Conservation (phyloP, 169 alveolate genomes). For the Plasmodium inui region DNA sequence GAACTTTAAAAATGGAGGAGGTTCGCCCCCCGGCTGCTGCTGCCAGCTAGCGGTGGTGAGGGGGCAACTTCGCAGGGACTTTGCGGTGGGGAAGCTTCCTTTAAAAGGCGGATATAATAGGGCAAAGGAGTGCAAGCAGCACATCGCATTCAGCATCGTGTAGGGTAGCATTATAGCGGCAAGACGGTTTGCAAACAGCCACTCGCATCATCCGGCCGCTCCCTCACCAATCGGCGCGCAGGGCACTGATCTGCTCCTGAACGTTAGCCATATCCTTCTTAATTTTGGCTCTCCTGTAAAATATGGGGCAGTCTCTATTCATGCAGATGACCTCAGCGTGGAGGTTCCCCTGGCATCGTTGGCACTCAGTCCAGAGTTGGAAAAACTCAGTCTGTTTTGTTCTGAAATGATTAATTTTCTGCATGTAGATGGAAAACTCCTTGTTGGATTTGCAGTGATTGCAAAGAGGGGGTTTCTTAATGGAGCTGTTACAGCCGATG, state of each 20-base stretch:
- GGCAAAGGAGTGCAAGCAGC: no score
- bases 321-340: conserved; percentile 96
- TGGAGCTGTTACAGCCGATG: conserved; percentile 93
- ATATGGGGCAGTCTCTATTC: conserved; percentile 98
- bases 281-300: conserved; percentile 96
- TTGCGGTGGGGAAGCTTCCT: neutral
- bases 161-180: no score
- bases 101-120: neutral
- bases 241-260: conserved; percentile 81
- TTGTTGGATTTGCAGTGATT: conserved; percentile 80
- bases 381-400: conserved; percentile 92
- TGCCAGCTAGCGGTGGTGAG: neutral
- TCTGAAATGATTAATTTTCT: conserved; percentile 89
- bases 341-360: conserved; percentile 96
- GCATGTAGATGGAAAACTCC: conserved; percentile 80
- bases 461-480: conserved; percentile 83
- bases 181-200: no score
- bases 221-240: conserved; percentile 69
- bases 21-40: neutral
- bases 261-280: conserved; percentile 89
- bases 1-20: neutral
- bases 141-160: no score
- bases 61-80: neutral
- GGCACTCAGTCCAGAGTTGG: conserved; percentile 98
- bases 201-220: neutral